Evolutionary conservation across 2,329 filamentous ascomycete genomes (phyloP), one percentile per base, ranked within the genome.

Genomic region (Botrytis porri): DNA sequence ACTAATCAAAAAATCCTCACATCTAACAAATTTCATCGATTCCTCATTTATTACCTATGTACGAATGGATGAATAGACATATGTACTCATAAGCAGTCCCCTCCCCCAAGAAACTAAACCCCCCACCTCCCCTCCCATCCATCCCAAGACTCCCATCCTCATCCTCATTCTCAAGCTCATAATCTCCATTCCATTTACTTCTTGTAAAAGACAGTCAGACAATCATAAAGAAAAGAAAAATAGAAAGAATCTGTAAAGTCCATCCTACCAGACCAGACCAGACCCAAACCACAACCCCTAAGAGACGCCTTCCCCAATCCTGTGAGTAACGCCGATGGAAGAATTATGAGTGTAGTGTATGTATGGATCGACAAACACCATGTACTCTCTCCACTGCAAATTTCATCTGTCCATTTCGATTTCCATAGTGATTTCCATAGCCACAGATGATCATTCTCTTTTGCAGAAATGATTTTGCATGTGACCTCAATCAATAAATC

Each of bases 371-470:
- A 87, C 77, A 92, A 95, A 88, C 98, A 98, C 20, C 98, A 87
- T 2, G 85, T 87, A 82, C 99, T 96, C 76, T 90, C 89, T 82
- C 98, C 95, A 83, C 98, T 97, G 16, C 12, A 54, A 66, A 99
- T 88, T 96, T 92, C 96, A 81, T 99, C 90, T 85, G 71, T 94
- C 95, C 89, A 91, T 91, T 85, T 99, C 97, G 79, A 99, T 97
- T 87, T 99, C 99, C 85, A 99, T 87, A 32, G 96, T 96, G 79
- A 99, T 97, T 87, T 99, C 99, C 85, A 99, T 87, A 32, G 96
- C 96, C 14, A 99, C 96, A 1, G 94, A 97, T 32, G 97, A 96
- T 81, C 97, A 93, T 70, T 95, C 95, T 85, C 94, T 95, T 84
- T 99, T 99, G 86, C 94, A 97, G 73, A 97, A 87, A 18, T 87